Base-by-base conservation (phyloP, 2,329 filamentous ascomycete species). In the Cladosporium colombiae region DNA sequence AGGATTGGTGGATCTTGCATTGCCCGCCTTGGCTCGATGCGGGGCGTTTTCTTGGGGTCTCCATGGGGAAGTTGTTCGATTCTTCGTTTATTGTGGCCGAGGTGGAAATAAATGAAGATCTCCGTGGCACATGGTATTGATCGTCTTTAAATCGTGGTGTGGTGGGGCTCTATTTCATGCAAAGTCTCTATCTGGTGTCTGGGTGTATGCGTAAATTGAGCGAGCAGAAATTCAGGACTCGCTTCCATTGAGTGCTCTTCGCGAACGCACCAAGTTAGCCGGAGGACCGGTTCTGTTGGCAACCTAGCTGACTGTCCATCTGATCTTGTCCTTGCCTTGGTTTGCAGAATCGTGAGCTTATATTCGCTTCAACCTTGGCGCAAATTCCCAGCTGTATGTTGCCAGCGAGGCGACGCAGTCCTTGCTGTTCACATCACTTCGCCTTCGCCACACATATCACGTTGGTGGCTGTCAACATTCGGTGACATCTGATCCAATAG, bases 41-140 rank as follows among this genome's bases (percentile, higher is more conserved):
- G 61, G 61, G 50, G 50, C 23, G 60, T n/a, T 56, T 52, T 37
- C 53, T 56, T 63, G 61, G 61, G 50, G 49, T 63, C 60, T 63
- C 60, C 60, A 63, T 63, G 60, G 60, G 60, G 61, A 56, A 55
- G 25, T 18, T 46, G 27, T 55, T 31, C 52, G 27, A 21, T 11
- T 31, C 7, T 23, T 46, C 40, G n/a, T 44, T 59, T 25, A 33
- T 21, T 25, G 33, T 52, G 58, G 49, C 58, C 58, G 58, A 61
- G 29, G 46, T 61, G 52, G 14, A 29, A 44, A 16, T 40, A 46
- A 21, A 59, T 16, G 35, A 44, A 7, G 18, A 27, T 29, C n/a
- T 14, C 16, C 25, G 33, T 44, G 13, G 35, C 35, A 23, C 14
- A 40, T 23, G 35, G 40, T 29, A 29, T 23, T 56, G 27, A 56